A percentile compares a stretch with the other conserved stretches of the same genome.
These are phyloP conservation scores for Sclerospora graminicola DNA, from an alignment of 352 stramenopile species.

Conservation along the genomic window DNA sequence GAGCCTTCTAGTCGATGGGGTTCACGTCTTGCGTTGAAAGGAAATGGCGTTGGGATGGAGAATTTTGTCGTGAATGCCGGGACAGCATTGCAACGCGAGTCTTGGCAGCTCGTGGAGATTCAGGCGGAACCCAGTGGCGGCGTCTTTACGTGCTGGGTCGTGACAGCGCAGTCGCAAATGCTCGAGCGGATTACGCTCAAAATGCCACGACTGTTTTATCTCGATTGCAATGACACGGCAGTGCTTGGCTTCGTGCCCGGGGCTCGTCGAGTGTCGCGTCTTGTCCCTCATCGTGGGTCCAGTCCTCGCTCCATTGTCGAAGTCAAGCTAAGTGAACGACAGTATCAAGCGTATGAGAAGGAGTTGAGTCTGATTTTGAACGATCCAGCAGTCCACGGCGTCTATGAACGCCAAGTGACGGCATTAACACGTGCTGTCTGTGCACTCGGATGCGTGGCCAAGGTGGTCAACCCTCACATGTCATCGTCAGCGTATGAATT, in stretches of 20 bases:
- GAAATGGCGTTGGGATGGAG: conserved; percentile 58
- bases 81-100: conserved; percentile 42
- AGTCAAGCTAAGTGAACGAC: conserved; percentile 52
- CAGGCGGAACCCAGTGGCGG: conserved; percentile 70
- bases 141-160: conserved; percentile 92
- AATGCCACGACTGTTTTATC: conserved; percentile 57
- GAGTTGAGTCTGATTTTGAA: conserved; percentile 75
- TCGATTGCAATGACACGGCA: conserved; percentile 65
- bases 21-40: conserved; percentile 5
- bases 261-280: conserved; percentile 37
- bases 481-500: conserved; percentile 48
- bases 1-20: too few relatives aligned
- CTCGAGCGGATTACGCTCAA: conserved; percentile 66
- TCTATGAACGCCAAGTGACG: conserved; percentile 93
- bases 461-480: conserved; percentile 40
- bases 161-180: conserved; percentile 78
- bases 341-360: conserved; percentile 65
- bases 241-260: conserved; percentile 46
- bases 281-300: conserved; percentile 45
- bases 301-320: conserved; percentile 56
- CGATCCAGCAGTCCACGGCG: conserved; percentile 66
- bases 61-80: conserved; percentile 67
- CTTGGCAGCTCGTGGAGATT: conserved; percentile 79
- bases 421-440: conserved; percentile 84
- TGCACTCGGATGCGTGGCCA: conserved; percentile 85